Percentiles rank a stretch among this genome's conserved stretches.
Conservation (phyloP, 139 green algal species). For the Coelastrella sp. region DNA sequence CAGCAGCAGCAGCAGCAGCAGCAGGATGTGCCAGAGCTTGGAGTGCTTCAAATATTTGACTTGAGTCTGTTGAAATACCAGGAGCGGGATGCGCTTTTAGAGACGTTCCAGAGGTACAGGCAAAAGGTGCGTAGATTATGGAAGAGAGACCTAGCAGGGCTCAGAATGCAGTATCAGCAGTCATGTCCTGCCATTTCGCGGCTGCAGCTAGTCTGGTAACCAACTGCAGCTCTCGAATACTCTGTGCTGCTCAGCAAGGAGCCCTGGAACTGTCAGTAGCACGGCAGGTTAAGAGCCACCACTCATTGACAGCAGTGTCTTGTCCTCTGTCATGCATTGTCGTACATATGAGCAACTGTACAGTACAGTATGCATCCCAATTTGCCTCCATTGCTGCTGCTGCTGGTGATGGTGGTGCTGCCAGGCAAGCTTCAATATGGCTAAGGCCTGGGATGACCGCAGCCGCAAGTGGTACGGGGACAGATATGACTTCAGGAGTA, state of each 20-base stretch:
- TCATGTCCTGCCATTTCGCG: too few relatives aligned
- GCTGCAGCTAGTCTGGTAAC: too few relatives aligned
- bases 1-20: slow-evolving; percentile 12
- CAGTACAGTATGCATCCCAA: neutral
- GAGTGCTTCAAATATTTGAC: slow-evolving; percentile 28
- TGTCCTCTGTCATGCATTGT: neutral
- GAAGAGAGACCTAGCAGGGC: neutral
- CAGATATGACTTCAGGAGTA: slow-evolving; percentile 74
- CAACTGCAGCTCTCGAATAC: too few relatives aligned
- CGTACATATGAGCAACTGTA: too few relatives aligned
- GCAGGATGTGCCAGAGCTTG: neutral
- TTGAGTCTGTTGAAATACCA: slow-evolving; percentile 25
- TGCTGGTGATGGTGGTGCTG: too few relatives aligned
- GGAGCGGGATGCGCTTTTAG: slow-evolving; percentile 58
- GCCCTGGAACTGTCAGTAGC: neutral
- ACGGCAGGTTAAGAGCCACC: neutral
- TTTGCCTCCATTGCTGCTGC: neutral
- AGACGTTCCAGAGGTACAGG: slow-evolving; percentile 52
- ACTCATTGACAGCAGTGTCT: neutral
- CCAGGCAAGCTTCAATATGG: slow-evolving; percentile 65
- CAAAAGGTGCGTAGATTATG: neutral
- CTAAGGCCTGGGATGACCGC: slow-evolving; percentile 72
- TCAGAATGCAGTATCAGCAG: neutral
- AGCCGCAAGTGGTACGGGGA: slow-evolving; percentile 72
- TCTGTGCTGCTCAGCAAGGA: neutral